Evolutionary conservation across 169 alveolate species (phyloP).

Genomic region (Blepharisma undulans): DNA sequence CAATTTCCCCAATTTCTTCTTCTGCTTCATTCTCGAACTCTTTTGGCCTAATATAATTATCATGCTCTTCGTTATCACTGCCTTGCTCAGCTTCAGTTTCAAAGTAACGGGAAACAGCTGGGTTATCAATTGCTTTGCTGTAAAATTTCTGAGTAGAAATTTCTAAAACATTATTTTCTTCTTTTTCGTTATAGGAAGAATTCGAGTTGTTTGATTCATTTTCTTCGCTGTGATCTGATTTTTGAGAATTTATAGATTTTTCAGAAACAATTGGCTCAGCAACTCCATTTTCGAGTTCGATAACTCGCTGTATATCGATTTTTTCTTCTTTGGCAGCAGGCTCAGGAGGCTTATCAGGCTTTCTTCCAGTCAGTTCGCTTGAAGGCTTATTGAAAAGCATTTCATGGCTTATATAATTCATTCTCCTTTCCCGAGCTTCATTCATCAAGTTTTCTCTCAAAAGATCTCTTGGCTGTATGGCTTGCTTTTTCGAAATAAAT

Average conservation of each 20-base stretch:
- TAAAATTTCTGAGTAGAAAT: not conserved
- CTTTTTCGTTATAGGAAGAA: not conserved
- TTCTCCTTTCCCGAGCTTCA: not conserved
- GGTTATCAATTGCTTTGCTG: not conserved
- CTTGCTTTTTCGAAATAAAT: conserved; percentile 7
- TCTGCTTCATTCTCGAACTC: not conserved
- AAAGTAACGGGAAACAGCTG: not conserved
- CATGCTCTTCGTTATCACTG: not conserved
- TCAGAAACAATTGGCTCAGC: not conserved
- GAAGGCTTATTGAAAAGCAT: not conserved
- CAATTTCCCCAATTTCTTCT: not conserved
- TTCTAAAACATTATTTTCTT: not conserved
- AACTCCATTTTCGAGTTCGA: not conserved
- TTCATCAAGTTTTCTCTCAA: conserved; percentile 6
- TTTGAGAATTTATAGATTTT: not conserved
- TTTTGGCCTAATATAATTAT: not conserved
- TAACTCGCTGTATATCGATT: not conserved
- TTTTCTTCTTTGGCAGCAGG: not conserved
- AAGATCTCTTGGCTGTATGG: not conserved
- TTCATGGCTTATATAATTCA: not conserved
- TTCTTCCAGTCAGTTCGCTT: not conserved
- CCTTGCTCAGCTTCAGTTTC: not conserved
- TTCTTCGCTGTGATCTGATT: not conserved
- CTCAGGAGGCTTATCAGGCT: not conserved
- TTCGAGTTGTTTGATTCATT: not conserved